Conservation (phyloP, 345 rosid species). For the Passiflora organensis region DNA sequence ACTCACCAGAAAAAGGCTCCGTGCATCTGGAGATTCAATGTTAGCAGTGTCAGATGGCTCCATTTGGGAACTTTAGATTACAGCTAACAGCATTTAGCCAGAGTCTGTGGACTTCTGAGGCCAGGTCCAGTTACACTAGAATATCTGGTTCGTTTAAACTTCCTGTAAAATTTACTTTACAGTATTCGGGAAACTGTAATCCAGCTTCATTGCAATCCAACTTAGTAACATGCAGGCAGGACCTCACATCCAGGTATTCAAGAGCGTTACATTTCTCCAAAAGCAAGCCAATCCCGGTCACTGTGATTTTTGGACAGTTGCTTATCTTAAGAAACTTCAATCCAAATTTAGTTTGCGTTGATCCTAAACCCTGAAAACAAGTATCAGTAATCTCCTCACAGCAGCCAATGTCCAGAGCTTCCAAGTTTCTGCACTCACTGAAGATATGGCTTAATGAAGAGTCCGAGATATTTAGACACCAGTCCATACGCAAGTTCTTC, state of each 20-base stretch:
- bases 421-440: slow-evolving; percentile 60
- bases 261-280: slow-evolving; percentile 57
- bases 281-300: slow-evolving; percentile 59
- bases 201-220: slow-evolving; percentile 75
- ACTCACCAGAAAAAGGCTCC: too few species aligned
- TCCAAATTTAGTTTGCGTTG: slow-evolving; percentile 24
- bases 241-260: slow-evolving; percentile 80
- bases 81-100: too few species aligned
- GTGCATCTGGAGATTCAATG: too few species aligned
- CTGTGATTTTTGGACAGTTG: slow-evolving; percentile 65
- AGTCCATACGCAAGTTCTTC: slow-evolving; percentile 82
- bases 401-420: slow-evolving; percentile 86
- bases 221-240: slow-evolving; percentile 73
- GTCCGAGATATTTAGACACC: slow-evolving; percentile 81
- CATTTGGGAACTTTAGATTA: too few species aligned
- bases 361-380: slow-evolving; percentile 47
- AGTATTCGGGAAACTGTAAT: slow-evolving; percentile 55
- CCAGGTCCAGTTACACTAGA: slow-evolving; percentile 35
- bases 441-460: slow-evolving; percentile 60
- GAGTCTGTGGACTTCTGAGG: too few species aligned
- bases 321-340: slow-evolving; percentile 72
- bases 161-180: slow-evolving; percentile 75
- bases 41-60: too few species aligned
- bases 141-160: slow-evolving; percentile 64
- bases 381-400: slow-evolving; percentile 78